phyloP scores from a whole-genome alignment of 2,329 filamentous ascomycete species.

The Ceratocystis huliohia region DNA sequence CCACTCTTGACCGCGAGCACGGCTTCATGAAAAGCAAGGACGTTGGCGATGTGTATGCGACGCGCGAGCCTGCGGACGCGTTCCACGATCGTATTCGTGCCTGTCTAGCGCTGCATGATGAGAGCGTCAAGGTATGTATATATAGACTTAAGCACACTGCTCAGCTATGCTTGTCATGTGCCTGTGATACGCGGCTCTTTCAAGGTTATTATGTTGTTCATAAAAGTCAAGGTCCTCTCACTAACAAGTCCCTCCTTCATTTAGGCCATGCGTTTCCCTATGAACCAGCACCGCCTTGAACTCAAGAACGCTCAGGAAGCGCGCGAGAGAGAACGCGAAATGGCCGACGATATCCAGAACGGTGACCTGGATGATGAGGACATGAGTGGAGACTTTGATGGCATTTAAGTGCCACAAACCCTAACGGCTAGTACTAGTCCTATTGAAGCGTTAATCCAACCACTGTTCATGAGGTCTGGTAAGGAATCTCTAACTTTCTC shows the following conservation, averaged over 20 bases:
- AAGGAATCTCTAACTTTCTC: not conserved
- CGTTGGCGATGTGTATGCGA: conserved; percentile 89
- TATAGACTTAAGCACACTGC: not conserved
- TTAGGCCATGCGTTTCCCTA: conserved; percentile 97
- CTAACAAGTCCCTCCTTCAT: conserved; percentile 25
- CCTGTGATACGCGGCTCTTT: conserved; percentile 1
- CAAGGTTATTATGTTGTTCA: conserved; percentile 21
- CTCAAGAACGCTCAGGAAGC: conserved; percentile 97
- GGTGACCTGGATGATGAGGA: conserved; percentile 95
- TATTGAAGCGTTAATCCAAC: not conserved
- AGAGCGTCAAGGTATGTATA: conserved; percentile 78
- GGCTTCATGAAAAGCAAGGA: conserved; percentile 99
- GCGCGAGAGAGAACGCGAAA: conserved; percentile 86
- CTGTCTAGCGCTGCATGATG: conserved; percentile 83
- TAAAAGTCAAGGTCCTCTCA: conserved; percentile 1
- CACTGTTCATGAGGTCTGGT: not conserved
- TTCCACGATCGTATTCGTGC: conserved; percentile 95
- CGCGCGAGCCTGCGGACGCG: conserved; percentile 85
- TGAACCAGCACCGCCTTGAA: conserved; percentile 97
- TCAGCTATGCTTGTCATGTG: not conserved
- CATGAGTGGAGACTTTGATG: conserved; percentile 89
- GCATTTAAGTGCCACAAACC: conserved; percentile 52
- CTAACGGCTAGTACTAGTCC: not conserved
- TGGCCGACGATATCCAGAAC: conserved; percentile 98
- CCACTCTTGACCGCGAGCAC: conserved; percentile 80